Evolutionary conservation across 2,329 filamentous ascomycete genomes (phyloP), one percentile per base, ranked within the genome.

Genomic region (Arthrobotrys entomopaga): DNA sequence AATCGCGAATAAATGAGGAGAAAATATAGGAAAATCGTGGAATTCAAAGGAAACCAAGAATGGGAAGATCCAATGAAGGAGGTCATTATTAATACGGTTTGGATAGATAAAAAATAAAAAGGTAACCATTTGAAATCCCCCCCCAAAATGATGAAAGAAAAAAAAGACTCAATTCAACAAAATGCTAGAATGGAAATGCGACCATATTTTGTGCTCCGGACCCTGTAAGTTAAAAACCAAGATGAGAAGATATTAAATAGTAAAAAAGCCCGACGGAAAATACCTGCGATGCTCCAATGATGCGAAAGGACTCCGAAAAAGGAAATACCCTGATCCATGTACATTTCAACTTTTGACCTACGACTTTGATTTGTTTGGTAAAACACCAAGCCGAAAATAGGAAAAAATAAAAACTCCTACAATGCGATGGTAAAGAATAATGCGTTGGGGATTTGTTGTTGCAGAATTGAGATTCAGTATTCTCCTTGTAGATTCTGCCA

Each of bases 401-500:
- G 60, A 71, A 34, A 2, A 10, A 46, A 19, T 42, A 11, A 22
- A 49, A 54, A 72, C 60, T 59, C 46, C 42, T 54, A 53, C 50
- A 65, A 48, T 22, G 10, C 16, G 13, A 26, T 16, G 10, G 19
- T 24, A 29, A 40, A 50, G 53, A 43, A 53, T 24, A 42, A 58
- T 72, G 69, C 48, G 46, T 67, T 72, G 52, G 53, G 59, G n/a
- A n/a, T n/a, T n/a, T 48, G 57, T 73, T 60, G 29, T 46, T 66
- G 56, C 19, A 60, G 43, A 43, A 46, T 61, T n/a, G 5, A 10
- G 16, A n/a, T 15, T 65, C 26, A 73, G 58, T 73, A 73, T 22
- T 73, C 69, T 34, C 69, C 69, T 52, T 73, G 69, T 15, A 73
- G 22, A 29, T 73, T 66, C 24, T 61, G 63, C 69, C 69, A 73